Conservation (phyloP, 306 rosid genomes). For the Cotoneaster glaucophyllus region DNA sequence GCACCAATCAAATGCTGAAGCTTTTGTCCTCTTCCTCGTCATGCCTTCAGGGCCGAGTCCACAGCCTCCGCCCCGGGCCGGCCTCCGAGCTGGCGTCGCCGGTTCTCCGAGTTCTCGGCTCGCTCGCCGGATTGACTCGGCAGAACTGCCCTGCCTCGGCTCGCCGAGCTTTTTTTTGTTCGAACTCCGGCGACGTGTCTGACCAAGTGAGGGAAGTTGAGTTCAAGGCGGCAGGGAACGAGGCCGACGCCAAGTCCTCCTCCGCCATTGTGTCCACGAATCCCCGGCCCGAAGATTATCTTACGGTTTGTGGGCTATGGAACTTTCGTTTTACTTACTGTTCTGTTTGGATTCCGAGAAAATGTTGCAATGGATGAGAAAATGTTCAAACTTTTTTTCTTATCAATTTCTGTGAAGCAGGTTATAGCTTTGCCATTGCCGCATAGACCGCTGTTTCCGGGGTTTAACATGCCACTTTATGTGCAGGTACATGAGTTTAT, state of each 20-base stretch:
- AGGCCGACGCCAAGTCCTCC: slow-evolving; percentile 38
- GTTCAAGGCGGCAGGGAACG: slow-evolving; percentile 27
- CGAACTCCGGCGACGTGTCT: slow-evolving; percentile 43
- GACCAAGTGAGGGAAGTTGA: slow-evolving; percentile 44
- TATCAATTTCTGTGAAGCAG: slow-evolving; percentile 31
- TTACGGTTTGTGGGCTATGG: slow-evolving; percentile 41
- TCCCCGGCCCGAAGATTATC: slow-evolving; percentile 67
- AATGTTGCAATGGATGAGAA: neutral
- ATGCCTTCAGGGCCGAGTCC: slow-evolving; percentile 29
- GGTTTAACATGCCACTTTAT: slow-evolving; percentile 93
- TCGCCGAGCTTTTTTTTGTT: slow-evolving; percentile 48
- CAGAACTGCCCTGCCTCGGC: slow-evolving; percentile 18
- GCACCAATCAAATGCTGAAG: slow-evolving; percentile 46
- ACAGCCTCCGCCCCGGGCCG: slow-evolving; percentile 33
- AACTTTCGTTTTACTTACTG: neutral
- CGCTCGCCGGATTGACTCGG: slow-evolving; percentile 26
- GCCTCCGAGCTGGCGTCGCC: slow-evolving; percentile 31
- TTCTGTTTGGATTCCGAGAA: neutral
- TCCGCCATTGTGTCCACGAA: slow-evolving; percentile 55
- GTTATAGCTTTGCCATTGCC: slow-evolving; percentile 93
- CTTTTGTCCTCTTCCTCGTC: slow-evolving; percentile 29
- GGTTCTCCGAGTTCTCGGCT: slow-evolving; percentile 26
- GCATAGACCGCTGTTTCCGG: slow-evolving; percentile 92
- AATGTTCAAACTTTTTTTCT: neutral
- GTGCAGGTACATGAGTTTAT: slow-evolving; percentile 62